phyloP scores from a whole-genome alignment of 768 basidiomycete species.

The Clavaria fumosa region DNA sequence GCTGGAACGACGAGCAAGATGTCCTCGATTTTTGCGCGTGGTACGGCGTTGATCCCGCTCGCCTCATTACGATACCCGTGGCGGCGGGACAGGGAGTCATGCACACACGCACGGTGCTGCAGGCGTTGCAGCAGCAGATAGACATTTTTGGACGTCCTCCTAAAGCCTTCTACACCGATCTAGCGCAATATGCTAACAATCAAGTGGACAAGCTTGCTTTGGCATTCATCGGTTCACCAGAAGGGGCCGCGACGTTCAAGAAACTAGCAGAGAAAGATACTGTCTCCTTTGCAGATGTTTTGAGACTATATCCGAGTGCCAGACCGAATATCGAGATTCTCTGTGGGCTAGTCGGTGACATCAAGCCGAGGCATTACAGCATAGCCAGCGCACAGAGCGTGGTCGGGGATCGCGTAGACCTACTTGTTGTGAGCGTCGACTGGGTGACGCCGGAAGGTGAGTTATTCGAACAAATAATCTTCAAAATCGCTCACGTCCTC shows the following conservation, averaged over 20 bases:
- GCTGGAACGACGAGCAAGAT: constrained; percentile 89
- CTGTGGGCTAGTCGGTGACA: constrained; percentile 84
- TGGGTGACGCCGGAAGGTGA: constrained; percentile 78
- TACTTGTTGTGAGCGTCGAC: constrained; percentile 92
- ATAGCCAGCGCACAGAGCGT: constrained; percentile 93
- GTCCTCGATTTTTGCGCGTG: constrained; percentile 79
- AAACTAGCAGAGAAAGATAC: constrained; percentile 92
- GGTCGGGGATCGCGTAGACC: constrained; percentile 87
- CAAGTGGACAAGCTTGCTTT: constrained; percentile 64
- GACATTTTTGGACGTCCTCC: constrained; percentile 93
- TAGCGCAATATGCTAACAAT: constrained; percentile 59
- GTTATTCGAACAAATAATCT: constrained; percentile 12
- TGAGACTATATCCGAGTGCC: constrained; percentile 63
- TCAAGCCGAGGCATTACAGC: constrained; percentile 95
- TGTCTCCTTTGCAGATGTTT: constrained; percentile 79
- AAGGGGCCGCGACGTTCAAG: constrained; percentile 87
- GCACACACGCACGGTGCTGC: constrained; percentile 91
- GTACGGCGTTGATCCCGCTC: constrained; percentile 77
- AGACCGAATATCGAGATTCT: constrained; percentile 70
- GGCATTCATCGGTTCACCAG: constrained; percentile 85
- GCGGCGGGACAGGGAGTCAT: constrained; percentile 45
- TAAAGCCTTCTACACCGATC: constrained; percentile 86
- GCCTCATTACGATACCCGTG: constrained; percentile 70
- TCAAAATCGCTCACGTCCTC: constrained; percentile 5
- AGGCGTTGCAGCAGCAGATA: constrained; percentile 90